Evolutionary conservation across 352 stramenopile genomes (phyloP).

Genomic region (Phytopythium cucurbitacearum): DNA sequence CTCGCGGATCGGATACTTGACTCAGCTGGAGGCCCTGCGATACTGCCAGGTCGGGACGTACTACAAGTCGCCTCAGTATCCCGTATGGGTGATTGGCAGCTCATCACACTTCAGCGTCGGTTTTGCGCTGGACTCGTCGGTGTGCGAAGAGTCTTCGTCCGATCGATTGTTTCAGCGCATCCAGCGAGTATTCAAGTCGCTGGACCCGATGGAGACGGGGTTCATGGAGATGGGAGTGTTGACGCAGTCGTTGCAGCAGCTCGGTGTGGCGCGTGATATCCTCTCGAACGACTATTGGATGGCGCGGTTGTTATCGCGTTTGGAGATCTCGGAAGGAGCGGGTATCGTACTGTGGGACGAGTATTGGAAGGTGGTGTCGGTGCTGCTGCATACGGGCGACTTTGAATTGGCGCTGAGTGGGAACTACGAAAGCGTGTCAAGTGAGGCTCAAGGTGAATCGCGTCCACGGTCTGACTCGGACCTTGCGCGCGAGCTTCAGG

Average conservation of each 20-base stretch:
- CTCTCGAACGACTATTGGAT: conserved; percentile 59
- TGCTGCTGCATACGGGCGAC: conserved; percentile 69
- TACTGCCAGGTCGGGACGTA: conserved; percentile 90
- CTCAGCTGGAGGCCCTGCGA: conserved; percentile 85
- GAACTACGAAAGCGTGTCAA: conserved; percentile 19
- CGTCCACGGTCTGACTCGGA: conserved; percentile 64
- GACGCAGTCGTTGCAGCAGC: conserved; percentile 49
- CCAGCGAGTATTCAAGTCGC: conserved; percentile 86
- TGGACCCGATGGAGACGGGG: conserved; percentile 85
- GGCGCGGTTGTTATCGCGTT: conserved; percentile 41
- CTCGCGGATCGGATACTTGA: conserved; percentile 81
- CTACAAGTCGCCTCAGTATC: conserved; percentile 86
- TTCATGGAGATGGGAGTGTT: conserved; percentile 78
- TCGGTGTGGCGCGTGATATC: conserved; percentile 55
- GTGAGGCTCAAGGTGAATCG: neutral
- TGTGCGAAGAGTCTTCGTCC: conserved; percentile 64
- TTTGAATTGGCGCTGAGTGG: conserved; percentile 61
- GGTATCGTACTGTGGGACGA: conserved; percentile 93
- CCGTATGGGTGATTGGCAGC: conserved; percentile 90
- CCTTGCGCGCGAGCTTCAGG: conserved; percentile 62
- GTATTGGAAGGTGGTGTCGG: conserved; percentile 86
- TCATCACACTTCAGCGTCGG: conserved; percentile 89
- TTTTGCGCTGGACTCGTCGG: conserved; percentile 58
- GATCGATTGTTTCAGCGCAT: conserved; percentile 80
- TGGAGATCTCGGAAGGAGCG: conserved; percentile 63